Evolutionary conservation across 305 asterid genomes (phyloP), one percentile per base, ranked within the genome.

Genomic region (Lippia alba): DNA sequence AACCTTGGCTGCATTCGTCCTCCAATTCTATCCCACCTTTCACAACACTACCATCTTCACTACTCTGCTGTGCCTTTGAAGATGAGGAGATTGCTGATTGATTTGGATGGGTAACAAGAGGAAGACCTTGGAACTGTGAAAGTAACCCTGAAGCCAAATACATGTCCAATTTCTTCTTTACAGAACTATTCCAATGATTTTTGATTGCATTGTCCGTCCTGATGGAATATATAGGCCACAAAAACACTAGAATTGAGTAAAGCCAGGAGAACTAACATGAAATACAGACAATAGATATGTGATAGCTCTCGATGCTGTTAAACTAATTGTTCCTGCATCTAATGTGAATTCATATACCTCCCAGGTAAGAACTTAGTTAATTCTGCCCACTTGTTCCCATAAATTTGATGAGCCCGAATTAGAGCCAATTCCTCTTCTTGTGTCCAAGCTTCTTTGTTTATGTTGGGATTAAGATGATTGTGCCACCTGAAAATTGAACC

Each of bases 181-280:
- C 98, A 11, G 98, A 92, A 87, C 97, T 91, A 84, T 92, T 91
- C 99, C 99, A 92, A 66, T 95, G 99, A 82, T 95, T 95, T 80
- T 95, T 95, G 12, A 95, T 92, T 61, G 99, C 80, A 81, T 95
- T 95, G 81, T 84, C 89, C 16, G 85, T 81, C 79, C 89, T 84
- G 96, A 74, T 77, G 74, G 71, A 74, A 66, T 18, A 48, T 33
- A n/a, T 12, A 49, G 69, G 48, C 60, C 73, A 65, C 49, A 75
- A 44, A 59, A 69, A 53, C 20, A 39, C 55, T 63, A 48, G 15
- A 40, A 50, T 64, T 69, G 66, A 78, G 80, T 59, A 44, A 56
- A 62, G 61, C 32, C 49, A 63, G n/a, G 41, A 77, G 48, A 61
- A 57, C 24, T 41, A 18, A 55, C 61, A 58, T 40, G 36, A 3